Evolutionary conservation across 495 filamentous ascomycete genomes (phyloP).

Genomic region (Talaromyces trachyspermus): DNA sequence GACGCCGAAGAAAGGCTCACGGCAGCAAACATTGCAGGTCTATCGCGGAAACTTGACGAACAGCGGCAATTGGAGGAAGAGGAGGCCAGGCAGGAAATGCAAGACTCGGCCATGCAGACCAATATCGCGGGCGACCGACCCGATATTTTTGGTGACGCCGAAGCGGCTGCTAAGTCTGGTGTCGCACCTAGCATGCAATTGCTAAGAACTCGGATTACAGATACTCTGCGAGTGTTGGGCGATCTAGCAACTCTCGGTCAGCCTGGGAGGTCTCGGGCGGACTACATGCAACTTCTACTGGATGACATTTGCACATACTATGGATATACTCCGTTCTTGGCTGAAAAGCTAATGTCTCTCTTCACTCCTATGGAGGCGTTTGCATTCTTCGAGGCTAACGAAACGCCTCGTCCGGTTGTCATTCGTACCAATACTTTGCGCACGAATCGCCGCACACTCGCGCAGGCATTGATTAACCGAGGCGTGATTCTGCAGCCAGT

Average conservation of each 20-base stretch:
- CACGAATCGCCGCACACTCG: constrained; percentile 84
- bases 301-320: constrained; percentile 94
- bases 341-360: constrained; percentile 80
- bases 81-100: constrained; percentile 55
- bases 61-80: constrained; percentile 63
- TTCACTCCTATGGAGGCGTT: constrained; percentile 94
- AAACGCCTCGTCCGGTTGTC: constrained; percentile 79
- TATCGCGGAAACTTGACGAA: constrained; percentile 74
- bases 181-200: constrained; percentile 86
- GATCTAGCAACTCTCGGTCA: constrained; percentile 76
- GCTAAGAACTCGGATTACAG: constrained; percentile 82
- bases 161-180: constrained; percentile 45
- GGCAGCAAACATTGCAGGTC: constrained; percentile 90
- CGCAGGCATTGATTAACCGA: constrained; percentile 92
- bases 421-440: constrained; percentile 91
- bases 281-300: constrained; percentile 78
- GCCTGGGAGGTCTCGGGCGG: constrained; percentile 68
- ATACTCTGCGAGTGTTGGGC: constrained; percentile 83
- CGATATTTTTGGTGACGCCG: constrained; percentile 56
- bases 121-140: constrained; percentile 83
- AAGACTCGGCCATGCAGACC: constrained; percentile 85
- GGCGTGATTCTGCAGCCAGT: constrained; percentile 94
- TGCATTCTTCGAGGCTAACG: constrained; percentile 98
- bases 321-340: constrained; percentile 76
- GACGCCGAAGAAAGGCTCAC: constrained; percentile 88